A percentile compares a stretch with the other conserved stretches of the same genome.
Evolutionary conservation across 139 green algal species (phyloP).

Genomic region (Chlorella sp.): DNA sequence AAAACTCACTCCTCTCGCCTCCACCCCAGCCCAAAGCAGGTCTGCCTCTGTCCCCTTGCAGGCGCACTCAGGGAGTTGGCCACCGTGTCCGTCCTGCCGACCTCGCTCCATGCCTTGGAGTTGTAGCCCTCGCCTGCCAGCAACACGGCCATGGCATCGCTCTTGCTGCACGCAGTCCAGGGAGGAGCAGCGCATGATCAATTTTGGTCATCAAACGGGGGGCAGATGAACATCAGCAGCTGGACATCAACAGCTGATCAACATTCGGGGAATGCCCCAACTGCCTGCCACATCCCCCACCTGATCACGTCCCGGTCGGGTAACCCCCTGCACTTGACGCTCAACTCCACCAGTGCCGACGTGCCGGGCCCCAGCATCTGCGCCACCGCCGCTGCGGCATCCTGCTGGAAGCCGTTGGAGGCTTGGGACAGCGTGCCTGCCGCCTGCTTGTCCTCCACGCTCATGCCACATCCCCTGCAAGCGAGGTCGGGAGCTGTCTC

Average conservation of each 20-base stretch:
- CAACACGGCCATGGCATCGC: conserved; percentile 49
- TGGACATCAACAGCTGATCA: too few relatives aligned
- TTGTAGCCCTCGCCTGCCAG: conserved; percentile 10
- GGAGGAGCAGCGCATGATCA: neutral
- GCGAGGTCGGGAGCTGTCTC: neutral
- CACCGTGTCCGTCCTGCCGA: conserved; percentile 48
- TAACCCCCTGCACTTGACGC: conserved; percentile 11
- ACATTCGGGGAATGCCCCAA: too few relatives aligned
- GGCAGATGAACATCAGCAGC: too few relatives aligned
- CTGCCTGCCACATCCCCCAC: too few relatives aligned
- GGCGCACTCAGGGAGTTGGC: conserved; percentile 41
- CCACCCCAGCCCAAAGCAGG: too few relatives aligned
- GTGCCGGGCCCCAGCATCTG: neutral
- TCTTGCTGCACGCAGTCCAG: conserved; percentile 39
- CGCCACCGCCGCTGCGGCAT: conserved; percentile 8
- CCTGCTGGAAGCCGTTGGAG: neutral
- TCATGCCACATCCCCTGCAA: neutral
- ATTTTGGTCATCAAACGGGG: too few relatives aligned
- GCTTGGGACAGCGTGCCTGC: neutral
- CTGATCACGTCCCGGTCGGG: conserved; percentile 18
- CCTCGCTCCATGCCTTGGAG: conserved; percentile 24
- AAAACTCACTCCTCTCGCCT: too few relatives aligned
- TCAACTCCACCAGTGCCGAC: neutral
- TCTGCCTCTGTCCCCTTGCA: neutral
- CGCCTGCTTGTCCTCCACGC: conserved; percentile 24